Conservation (phyloP, 768 basidiomycete species). For the Porpolomopsis calyptriformis region DNA sequence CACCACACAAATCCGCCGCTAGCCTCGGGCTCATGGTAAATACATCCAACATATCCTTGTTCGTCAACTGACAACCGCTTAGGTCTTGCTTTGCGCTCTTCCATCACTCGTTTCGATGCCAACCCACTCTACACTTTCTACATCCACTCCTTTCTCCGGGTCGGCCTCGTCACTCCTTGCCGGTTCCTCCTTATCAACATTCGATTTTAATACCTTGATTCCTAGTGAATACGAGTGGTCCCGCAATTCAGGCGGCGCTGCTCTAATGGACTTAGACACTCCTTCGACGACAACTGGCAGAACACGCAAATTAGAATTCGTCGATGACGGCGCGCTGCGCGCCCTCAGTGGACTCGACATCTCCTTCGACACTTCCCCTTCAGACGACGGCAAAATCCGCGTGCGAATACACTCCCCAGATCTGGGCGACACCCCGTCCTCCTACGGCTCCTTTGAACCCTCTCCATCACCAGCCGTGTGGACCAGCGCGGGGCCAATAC, state of each 20-base stretch:
- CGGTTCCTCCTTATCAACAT: constrained; percentile 33
- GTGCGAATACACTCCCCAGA: constrained; percentile 61
- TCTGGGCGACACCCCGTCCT: constrained; percentile 18
- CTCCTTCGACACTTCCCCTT: constrained; percentile 57
- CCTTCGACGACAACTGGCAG: constrained; percentile 22
- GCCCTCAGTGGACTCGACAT: constrained; percentile 54
- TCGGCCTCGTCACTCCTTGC: constrained; percentile 29
- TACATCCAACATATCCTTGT: constrained; percentile 3
- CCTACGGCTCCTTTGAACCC: constrained; percentile 14
- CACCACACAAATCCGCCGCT: constrained; percentile 50
- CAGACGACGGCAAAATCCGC: constrained; percentile 60
- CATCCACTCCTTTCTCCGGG: constrained; percentile 47
- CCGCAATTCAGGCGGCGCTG: constrained; percentile 22
- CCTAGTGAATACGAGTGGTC: constrained; percentile 50
- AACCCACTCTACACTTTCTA: constrained; percentile 37
- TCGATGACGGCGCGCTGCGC: constrained; percentile 35
- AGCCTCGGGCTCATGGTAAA: constrained; percentile 62
- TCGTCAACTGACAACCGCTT: constrained; percentile 20
- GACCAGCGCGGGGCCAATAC: constrained; percentile 16
- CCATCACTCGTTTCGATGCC: constrained; percentile 65
- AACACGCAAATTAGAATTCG: constrained; percentile 45
- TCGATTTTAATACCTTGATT: constrained; percentile 38
- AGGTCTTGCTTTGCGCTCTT: constrained; percentile 71
- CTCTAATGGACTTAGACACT: constrained; percentile 40
- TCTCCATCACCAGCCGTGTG: constrained; percentile 20